Conservation (phyloP, 306 rosid species). For the Gastrolobium bilobum region DNA sequence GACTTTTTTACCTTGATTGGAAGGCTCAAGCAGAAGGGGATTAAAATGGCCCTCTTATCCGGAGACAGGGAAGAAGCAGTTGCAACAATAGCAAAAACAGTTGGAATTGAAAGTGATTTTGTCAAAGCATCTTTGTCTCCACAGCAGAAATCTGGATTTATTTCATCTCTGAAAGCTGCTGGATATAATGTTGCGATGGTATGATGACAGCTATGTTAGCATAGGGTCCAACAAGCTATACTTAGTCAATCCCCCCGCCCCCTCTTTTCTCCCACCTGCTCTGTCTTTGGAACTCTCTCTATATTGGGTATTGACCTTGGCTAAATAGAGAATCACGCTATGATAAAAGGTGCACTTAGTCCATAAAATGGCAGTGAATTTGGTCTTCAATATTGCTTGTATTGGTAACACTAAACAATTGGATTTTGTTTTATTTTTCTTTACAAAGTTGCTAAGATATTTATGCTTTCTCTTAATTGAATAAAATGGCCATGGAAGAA, state of each 20-base stretch:
- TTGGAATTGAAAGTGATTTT: constrained; percentile 77
- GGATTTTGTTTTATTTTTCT: constrained; percentile 30
- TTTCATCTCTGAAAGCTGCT: constrained; percentile 81
- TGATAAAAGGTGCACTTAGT: constrained; percentile 34
- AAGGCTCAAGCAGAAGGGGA: constrained; percentile 94
- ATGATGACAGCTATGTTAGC: constrained; percentile 55
- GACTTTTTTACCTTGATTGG: constrained; percentile 54
- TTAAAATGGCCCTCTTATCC: constrained; percentile 82
- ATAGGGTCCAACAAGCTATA: not conserved
- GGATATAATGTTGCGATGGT: constrained; percentile 98
- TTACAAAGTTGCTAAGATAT: constrained; percentile 29
- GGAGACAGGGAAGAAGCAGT: constrained; percentile 99
- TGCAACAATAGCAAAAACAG: constrained; percentile 84
- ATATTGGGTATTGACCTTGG: not conserved
- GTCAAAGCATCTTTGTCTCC: constrained; percentile 88
- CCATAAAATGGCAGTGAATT: constrained; percentile 15
- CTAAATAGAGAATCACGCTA: constrained; percentile 31
- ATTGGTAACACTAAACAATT: constrained; percentile 15
- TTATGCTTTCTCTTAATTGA: constrained; percentile 38
- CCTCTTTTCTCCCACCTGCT: not conserved
- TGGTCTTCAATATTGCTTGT: constrained; percentile 16
- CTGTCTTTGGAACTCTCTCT: not conserved
- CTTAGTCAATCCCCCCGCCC: constrained; percentile 23
- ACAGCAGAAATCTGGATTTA: constrained; percentile 76
- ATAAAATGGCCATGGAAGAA: constrained; percentile 22